Base-by-base conservation (phyloP, 768 basidiomycete genomes). In the Lentinula detonsa region DNA sequence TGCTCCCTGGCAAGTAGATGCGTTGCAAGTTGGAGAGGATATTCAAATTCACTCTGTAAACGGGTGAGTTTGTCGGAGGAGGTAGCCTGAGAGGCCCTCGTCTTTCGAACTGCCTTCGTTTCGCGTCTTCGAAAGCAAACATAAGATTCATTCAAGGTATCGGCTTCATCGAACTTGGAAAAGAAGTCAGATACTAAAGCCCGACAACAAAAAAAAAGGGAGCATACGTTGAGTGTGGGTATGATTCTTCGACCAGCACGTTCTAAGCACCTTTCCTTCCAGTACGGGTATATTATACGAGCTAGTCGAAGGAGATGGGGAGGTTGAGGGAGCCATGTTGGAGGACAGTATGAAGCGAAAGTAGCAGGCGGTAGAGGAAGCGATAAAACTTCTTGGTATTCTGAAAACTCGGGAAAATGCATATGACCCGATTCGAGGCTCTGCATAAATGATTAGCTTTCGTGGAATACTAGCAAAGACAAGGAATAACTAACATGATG, bases 51-150 rank as follows among this genome's bases (percentile, higher is more conserved):
- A 34, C 74, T 70, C 64, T 92, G 87, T 15, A 98, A 76, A 18
- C 93, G 90, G 4, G 86, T 73, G 65, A 99, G 83, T 65, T 93
- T 92, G 67, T 98, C 96, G 13, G 94, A 88, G 16, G 88, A 93
- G 1, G 90, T 89, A 9, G 86, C 87, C 68, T 98, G 95, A 1
- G 90, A 90, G 13, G 94, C 88, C 7, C 96, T 86, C 8, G 96
- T 98, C 76, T 98, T 98, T 63, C 97, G 87, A 49, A 93, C 84
- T 3, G 92, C 87, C 71, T 98, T 98, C 73, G 90, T 88, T 71
- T 98, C 96, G 59, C 95, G 88, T 62, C 95, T 83, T 40, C 97
- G 86, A 81, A 99, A 99, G 74, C 97, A 99, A 49, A 98, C 90
- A 64, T 98, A 98, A 0, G 96, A 95, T 67, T 96, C 95, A 59